Conservation (phyloP, 495 filamentous ascomycete genomes). For the Aspergillus nidulans region DNA sequence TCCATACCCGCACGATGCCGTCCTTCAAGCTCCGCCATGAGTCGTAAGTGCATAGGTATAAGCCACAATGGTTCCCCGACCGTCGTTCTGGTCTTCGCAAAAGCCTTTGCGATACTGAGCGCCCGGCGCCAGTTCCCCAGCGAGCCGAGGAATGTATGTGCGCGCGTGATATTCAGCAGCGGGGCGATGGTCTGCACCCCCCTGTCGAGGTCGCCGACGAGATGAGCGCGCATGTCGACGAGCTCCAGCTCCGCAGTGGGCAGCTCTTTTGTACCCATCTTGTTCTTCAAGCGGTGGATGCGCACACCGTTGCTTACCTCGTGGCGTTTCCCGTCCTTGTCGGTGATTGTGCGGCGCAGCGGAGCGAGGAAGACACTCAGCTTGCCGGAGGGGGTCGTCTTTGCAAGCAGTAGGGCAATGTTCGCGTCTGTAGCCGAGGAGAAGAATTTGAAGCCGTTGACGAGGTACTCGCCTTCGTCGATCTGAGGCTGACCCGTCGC, state of each 20-base stretch:
- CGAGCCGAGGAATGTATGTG: slow-evolving; percentile 57
- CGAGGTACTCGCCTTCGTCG: slow-evolving; percentile 31
- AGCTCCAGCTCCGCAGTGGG: slow-evolving; percentile 69
- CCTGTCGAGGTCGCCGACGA: slow-evolving; percentile 57
- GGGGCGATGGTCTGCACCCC: slow-evolving; percentile 64
- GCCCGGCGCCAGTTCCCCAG: slow-evolving; percentile 56
- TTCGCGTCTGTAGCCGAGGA: slow-evolving; percentile 69
- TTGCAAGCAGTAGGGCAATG: slow-evolving; percentile 67
- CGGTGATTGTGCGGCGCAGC: slow-evolving; percentile 43
- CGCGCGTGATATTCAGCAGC: slow-evolving; percentile 64
- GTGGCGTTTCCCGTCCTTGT: background rate
- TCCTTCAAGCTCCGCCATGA: slow-evolving; percentile 51
- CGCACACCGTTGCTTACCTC: slow-evolving; percentile 57
- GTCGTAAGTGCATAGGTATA: slow-evolving; percentile 57
- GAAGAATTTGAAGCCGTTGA: slow-evolving; percentile 76
- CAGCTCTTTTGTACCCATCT: slow-evolving; percentile 63
- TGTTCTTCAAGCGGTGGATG: slow-evolving; percentile 66
- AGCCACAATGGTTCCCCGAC: slow-evolving; percentile 48
- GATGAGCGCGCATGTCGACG: slow-evolving; percentile 55
- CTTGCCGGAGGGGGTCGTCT: slow-evolving; percentile 42
- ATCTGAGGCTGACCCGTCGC: no score
- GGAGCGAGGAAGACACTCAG: slow-evolving; percentile 67
- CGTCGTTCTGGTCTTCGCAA: slow-evolving; percentile 49
- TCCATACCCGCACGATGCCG: slow-evolving; percentile 55
- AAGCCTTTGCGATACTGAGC: slow-evolving; percentile 57